Base-by-base conservation (phyloP, 352 stramenopile genomes). In the Phytophthora citrophthora region DNA sequence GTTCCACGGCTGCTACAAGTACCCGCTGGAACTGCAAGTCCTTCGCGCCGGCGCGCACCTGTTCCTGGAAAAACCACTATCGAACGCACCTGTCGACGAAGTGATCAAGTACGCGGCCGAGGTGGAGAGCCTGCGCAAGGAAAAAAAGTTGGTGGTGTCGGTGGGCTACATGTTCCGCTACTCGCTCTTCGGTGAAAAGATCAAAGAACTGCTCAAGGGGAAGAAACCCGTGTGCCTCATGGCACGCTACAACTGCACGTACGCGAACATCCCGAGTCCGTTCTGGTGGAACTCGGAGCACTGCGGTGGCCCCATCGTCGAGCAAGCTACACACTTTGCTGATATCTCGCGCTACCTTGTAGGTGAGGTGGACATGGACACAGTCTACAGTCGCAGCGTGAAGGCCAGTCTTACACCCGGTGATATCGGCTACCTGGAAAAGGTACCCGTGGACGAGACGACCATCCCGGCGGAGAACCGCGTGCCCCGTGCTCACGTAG, bases 141-240 rank as follows among this genome's bases (percentile, higher is more conserved):
- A 77, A 39, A 71, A 72, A 45, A 72, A 69, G 20, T 50, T 75
- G 9, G 53, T 75, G 15, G 70, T 75, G 15, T 69, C 60, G 2
- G 70, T 78, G 29, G 70, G 70, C 23, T 78, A 77, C 69, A 77
- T 77, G 69, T 77, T 77, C 55, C 69, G 69, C 49, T 77, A 70
- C 40, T 70, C 69, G 15, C 26, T 51, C 39, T 77, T 77, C 12
- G 69, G 51, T 12, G 50, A 73, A 41, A 74, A 77, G 53, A 68
- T 74, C 48, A 56, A 68, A 23, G 64, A 71, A 43, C 48, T 78
- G 45, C 62, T 76, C 16, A 20, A 67, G 26, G 66, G 51, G 46
- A 68, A 69, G 31, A 71, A 73, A 13, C 61, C 69, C 10, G 70
- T 79, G 44, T 79, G 66, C 54, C 53, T 79, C 45, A 76, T 66